Base-by-base conservation (phyloP, 495 filamentous ascomycete genomes). In the Cairneyella variabilis region DNA sequence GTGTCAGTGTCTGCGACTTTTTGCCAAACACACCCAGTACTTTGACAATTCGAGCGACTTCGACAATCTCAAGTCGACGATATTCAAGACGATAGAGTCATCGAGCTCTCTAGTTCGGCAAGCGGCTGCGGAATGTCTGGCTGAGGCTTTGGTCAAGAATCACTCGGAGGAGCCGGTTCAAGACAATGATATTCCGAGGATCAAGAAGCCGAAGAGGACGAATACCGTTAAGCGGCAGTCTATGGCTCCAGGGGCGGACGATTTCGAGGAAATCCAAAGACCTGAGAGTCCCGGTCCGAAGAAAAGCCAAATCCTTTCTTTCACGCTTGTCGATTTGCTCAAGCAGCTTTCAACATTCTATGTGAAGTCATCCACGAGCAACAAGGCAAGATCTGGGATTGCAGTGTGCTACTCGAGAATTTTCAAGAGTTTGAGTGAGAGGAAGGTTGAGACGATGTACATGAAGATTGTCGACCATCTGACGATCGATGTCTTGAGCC, bases 31-130 rank as follows among this genome's bases (percentile, higher is more conserved):
- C 45, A 96, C 91, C 0, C 70, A 76, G 0, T 92, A 84, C 59
- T 97, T 97, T 63, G 86, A 93, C 57, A 95, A 93, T 63, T 79
- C 84, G n/a, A 83, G 76, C 66, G 95, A 99, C 63, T 96, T 93
- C 60, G 93, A 97, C 45, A 88, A 82, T 49, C 69, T 97, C 20
- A 88, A 88, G 58, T 82, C 78, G 7, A 76, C 84, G 0, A 71
- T 95, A 26, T 92, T 88, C 76, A 96, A 95, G 68, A 77, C 84
- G 2, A 83, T 95, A 51, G 93, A 99, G 46, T 92, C 84, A 38
- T 66, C 83, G 2, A 84, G 83, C 32, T 71, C 86, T 2, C 70
- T 79, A 17, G 88, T 93, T 25, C 78, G 93, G 51, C 84, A 89
- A 69, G 88, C 92, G 8, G 89, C 90, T n/a, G 91, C 91, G 7